A percentile compares a stretch with the other conserved stretches of the same genome.
These are phyloP conservation scores for Trichophyton rubrum DNA, from an alignment of 2,329 filamentous ascomycete genomes.

Conservation along the genomic window DNA sequence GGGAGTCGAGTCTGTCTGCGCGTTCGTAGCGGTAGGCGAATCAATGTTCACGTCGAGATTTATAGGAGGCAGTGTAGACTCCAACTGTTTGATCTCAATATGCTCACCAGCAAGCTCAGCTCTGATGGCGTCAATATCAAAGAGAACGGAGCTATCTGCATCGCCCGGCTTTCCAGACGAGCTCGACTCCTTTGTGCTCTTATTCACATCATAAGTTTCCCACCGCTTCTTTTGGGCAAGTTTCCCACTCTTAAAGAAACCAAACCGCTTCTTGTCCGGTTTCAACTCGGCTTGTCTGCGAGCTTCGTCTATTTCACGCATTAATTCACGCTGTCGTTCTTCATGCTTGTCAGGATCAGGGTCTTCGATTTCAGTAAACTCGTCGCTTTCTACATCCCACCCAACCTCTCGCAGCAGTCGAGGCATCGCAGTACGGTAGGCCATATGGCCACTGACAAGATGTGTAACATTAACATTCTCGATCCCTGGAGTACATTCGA, in stretches of 20 bases:
- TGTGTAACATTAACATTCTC: constrained; percentile 86
- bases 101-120: constrained; percentile 66
- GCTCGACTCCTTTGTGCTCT: constrained; percentile 21
- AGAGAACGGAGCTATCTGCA: constrained; percentile 51
- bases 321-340: constrained; percentile 77
- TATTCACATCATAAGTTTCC: constrained; percentile 77
- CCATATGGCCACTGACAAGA: constrained; percentile 84
- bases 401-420: constrained; percentile 73
- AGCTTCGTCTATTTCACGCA: constrained; percentile 92
- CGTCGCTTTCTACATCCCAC: constrained; percentile 82
- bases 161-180: constrained; percentile 20
- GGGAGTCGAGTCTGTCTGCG: not conserved
- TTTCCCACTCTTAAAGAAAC: constrained; percentile 69
- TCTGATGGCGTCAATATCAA: constrained; percentile 89
- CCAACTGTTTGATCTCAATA: constrained; percentile 63
- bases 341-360: constrained; percentile 89
- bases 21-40: constrained; percentile 7
- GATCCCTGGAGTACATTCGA: constrained; percentile 64
- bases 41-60: constrained; percentile 50
- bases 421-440: constrained; percentile 88
- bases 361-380: constrained; percentile 94
- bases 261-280: constrained; percentile 57
- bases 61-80: constrained; percentile 82
- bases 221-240: constrained; percentile 68
- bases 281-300: constrained; percentile 74